A percentile compares a stretch with the other conserved stretches of the same genome.
Evolutionary conservation across 108 stramenopile genomes (phyloP).

Genomic region (Pseudonitzschia delicatissima): DNA sequence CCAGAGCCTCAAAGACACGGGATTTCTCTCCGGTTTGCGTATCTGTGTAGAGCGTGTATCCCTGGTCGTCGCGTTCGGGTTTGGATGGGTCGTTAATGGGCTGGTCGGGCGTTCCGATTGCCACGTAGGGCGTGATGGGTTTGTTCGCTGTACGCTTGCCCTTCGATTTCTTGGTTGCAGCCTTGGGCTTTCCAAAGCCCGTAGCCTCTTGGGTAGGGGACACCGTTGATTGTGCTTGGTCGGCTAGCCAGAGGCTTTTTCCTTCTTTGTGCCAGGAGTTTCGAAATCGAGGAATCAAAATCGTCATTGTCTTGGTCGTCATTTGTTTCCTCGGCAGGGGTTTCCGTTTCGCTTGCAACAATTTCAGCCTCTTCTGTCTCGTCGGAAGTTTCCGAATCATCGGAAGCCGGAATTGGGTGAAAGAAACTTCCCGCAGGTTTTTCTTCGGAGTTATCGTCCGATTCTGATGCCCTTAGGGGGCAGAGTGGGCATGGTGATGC

Average conservation of each 20-base stretch:
- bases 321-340: not conserved
- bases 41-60: slow-evolving; percentile 87
- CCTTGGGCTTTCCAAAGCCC: slow-evolving; percentile 27
- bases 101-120: slow-evolving; percentile 50
- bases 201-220: slow-evolving; percentile 32
- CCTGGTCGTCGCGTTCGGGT: slow-evolving; percentile 83
- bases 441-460: not conserved
- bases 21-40: slow-evolving; percentile 83
- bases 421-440: slow-evolving; percentile 55
- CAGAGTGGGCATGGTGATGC: not conserved
- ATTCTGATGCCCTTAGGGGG: not conserved
- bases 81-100: slow-evolving; percentile 72
- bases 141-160: too few relatives aligned
- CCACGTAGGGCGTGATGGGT: slow-evolving; percentile 44
- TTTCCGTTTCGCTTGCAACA: not conserved
- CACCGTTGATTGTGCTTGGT: slow-evolving; percentile 51
- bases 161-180: not conserved
- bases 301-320: not conserved
- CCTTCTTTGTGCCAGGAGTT: slow-evolving; percentile 33
- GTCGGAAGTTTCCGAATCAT: slow-evolving; percentile 3
- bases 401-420: slow-evolving; percentile 44
- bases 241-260: slow-evolving; percentile 24
- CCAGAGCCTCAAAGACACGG: slow-evolving; percentile 87
- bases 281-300: slow-evolving; percentile 24
- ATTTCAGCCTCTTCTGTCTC: slow-evolving; percentile 12